Evolutionary conservation across 2,329 filamentous ascomycete genomes (phyloP).

Genomic region (Leptodontidium sp.): DNA sequence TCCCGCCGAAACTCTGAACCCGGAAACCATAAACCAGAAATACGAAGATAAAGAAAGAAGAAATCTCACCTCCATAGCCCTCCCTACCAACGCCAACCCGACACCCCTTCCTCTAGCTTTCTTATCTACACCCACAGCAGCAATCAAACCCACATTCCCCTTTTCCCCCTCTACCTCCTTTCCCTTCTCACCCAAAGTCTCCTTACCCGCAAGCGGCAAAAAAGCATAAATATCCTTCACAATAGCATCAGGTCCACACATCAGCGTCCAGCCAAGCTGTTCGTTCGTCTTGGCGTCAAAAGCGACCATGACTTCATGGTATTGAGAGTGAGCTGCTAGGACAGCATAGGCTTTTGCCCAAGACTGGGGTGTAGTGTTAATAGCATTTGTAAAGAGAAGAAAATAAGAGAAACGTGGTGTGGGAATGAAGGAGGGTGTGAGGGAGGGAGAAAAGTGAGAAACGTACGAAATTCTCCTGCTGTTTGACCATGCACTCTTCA

Average conservation of each 20-base stretch:
- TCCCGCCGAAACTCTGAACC: no score
- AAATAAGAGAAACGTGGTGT: not conserved
- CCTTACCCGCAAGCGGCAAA: conserved; percentile 43
- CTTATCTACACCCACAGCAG: conserved; percentile 52
- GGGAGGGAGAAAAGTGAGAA: not conserved
- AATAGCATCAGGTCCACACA: conserved; percentile 47
- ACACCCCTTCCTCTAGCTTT: conserved; percentile 49
- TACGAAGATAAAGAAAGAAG: not conserved
- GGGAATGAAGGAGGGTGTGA: not conserved
- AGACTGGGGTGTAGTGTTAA: conserved; percentile 38
- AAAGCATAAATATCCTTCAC: conserved; percentile 51
- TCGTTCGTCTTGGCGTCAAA: conserved; percentile 46
- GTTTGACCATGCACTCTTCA: not conserved
- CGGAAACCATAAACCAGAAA: no score
- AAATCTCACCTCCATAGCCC: conserved; percentile 50
- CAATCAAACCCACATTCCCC: conserved; percentile 52
- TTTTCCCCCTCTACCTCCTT: conserved; percentile 36
- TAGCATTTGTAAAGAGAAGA: not conserved
- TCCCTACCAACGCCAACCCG: conserved; percentile 51
- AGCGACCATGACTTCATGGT: conserved; percentile 51
- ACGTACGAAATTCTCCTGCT: not conserved
- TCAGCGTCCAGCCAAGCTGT: conserved; percentile 55
- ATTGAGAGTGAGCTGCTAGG: conserved; percentile 47
- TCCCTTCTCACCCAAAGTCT: not conserved
- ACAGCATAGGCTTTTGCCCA: conserved; percentile 52